A percentile compares a stretch with the other conserved stretches of the same genome.
phyloP scores from a whole-genome alignment of 176 grass and related monocot species.

The Triticum turgidum region DNA sequence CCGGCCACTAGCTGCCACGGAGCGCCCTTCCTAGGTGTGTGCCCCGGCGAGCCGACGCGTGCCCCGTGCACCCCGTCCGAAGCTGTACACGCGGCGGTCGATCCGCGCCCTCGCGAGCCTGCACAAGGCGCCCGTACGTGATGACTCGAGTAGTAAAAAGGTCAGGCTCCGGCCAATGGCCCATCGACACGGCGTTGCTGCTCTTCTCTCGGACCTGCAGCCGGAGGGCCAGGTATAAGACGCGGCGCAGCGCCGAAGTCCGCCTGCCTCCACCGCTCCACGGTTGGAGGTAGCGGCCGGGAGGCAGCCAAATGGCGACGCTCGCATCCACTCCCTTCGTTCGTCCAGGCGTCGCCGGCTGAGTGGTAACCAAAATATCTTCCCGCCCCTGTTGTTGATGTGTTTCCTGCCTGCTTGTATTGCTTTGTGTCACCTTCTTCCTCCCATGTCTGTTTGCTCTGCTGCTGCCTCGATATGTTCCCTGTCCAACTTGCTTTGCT shows the following conservation, averaged over 20 bases:
- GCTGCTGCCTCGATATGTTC: neutral
- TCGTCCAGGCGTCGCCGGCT: neutral
- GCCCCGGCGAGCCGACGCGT: neutral
- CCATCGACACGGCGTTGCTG: neutral
- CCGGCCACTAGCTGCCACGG: too few species aligned
- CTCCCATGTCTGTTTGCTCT: neutral
- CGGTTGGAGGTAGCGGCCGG: neutral
- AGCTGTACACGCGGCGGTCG: neutral
- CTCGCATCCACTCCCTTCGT: neutral
- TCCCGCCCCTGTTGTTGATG: neutral
- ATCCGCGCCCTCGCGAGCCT: neutral
- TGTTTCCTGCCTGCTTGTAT: neutral
- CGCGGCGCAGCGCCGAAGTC: neutral
- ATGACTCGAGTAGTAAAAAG: neutral
- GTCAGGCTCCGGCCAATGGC: neutral
- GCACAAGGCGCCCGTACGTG: neutral
- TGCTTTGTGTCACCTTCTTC: neutral
- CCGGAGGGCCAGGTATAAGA: neutral
- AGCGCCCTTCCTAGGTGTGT: neutral
- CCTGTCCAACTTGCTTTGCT: neutral
- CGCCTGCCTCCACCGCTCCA: neutral
- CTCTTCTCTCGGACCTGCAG: neutral
- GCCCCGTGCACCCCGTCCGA: neutral
- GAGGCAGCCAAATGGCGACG: neutral
- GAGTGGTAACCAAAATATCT: neutral